phyloP scores from a whole-genome alignment of 2,329 filamentous ascomycete species.

The Gremmenia infestans region DNA sequence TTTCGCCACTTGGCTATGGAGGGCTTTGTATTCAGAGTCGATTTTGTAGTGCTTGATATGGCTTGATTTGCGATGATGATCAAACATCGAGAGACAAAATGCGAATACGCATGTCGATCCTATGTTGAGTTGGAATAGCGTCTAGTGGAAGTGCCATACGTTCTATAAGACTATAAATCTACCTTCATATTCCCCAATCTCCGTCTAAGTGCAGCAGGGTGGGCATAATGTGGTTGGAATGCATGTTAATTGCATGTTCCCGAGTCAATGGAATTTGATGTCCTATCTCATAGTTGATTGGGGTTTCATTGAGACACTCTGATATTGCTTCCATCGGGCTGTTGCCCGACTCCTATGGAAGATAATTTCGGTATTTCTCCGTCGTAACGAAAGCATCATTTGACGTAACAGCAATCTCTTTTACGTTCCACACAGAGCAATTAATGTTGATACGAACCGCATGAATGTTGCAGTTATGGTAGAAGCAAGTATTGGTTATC shows the following conservation, averaged over 20 bases:
- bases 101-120: not conserved
- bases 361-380: not conserved
- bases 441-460: not conserved
- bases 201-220: not conserved
- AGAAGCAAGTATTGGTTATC: not conserved
- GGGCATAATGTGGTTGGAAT: not conserved
- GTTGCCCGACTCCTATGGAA: not conserved
- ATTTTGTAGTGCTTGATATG: not conserved
- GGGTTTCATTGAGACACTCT: not conserved
- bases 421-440: not conserved
- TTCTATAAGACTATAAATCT: not conserved
- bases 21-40: too few species aligned
- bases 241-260: not conserved
- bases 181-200: not conserved
- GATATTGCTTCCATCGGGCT: not conserved
- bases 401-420: not conserved
- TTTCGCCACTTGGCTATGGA: not conserved
- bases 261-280: not conserved
- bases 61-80: not conserved
- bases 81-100: not conserved
- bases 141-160: not conserved
- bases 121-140: not conserved
- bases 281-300: not conserved
- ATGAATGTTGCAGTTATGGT: not conserved
- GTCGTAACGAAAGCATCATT: not conserved